Conservation (phyloP, 495 filamentous ascomycete species). For the Penicillium soppii region DNA sequence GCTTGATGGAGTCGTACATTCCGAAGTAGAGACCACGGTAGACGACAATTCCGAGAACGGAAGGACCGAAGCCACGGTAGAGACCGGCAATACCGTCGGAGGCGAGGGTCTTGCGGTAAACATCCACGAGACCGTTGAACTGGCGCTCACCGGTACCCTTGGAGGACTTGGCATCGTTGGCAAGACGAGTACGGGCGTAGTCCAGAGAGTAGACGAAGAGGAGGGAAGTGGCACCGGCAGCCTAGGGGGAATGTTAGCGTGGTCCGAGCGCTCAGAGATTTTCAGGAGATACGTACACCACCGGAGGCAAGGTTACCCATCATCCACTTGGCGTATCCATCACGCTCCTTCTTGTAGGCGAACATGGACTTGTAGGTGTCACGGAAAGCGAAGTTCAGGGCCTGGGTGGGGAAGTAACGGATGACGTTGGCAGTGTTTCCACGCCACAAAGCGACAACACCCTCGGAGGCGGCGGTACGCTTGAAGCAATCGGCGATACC, state of each 20-base stretch:
- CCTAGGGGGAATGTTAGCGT: conserved; percentile 51
- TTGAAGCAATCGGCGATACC: conserved; percentile 94
- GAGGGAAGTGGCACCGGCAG: conserved; percentile 98
- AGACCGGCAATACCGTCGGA: conserved; percentile 98
- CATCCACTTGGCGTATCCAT: conserved; percentile 99
- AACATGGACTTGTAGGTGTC: conserved; percentile 99
- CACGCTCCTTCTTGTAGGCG: conserved; percentile 99
- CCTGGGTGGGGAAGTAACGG: conserved; percentile 99
- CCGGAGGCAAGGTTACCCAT: conserved; percentile 98
- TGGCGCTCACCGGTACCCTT: conserved; percentile 90
- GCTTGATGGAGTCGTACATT: conserved; percentile 99
- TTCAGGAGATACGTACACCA: conserved; percentile 73
- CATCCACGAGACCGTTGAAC: conserved; percentile 98
- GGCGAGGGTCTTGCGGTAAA: conserved; percentile 99
- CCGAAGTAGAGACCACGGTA: conserved; percentile 99
- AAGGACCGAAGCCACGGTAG: conserved; percentile 99
- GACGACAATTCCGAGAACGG: conserved; percentile 96
- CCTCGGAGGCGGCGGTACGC: conserved; percentile 80
- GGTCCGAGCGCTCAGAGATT: background rate
- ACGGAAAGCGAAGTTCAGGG: conserved; percentile 99
- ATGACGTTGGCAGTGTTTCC: conserved; percentile 99
- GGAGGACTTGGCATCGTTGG: conserved; percentile 99
- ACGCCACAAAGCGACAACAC: conserved; percentile 86
- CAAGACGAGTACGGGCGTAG: conserved; percentile 99
- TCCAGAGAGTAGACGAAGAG: conserved; percentile 99